Evolutionary conservation across 176 grass and related monocot species (phyloP), one percentile per base, ranked within the genome.

Genomic region (barley (Hordeum vulgare)): DNA sequence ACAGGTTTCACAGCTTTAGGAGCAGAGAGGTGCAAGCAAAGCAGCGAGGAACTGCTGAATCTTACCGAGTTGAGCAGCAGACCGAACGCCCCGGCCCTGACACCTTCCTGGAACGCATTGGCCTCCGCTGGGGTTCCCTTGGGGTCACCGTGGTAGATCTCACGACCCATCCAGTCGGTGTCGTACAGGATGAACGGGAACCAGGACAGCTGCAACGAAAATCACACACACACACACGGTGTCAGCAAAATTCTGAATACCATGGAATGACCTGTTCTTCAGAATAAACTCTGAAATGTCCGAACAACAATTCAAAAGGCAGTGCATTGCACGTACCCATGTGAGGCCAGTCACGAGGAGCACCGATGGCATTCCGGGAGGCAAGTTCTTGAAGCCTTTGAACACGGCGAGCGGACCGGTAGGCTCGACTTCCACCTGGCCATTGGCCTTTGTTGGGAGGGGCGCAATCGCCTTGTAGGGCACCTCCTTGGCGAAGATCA

Each of bases 111-210:
- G 71, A 92, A 99, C 3, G 96, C 96, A 13, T 42, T 24, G 7
- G 78, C 7, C 76, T 96, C 58, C 33, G 69, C 79, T 3, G 61
- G 25, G 34, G 7, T 81, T 23, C 96, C 96, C 72, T 85, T 96
- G 4, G 96, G 90, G 42, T 93, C 60, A 8, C 96, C 96, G 69
- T 98, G 96, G 85, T 94, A 95, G 80, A 99, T 89, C 86, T 99
- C 96, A 73, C 93, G 96, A 21, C 96, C 93, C 96, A 99, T 96
- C 93, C 96, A 96, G 77, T 99, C 96, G 9, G 96, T 99, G 88
- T 99, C 93, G 65, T 99, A 99, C 3, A 99, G 91, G 85, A 93
- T 94, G 80, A 96, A 99, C 2, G 91, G 96, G 71, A 99, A 96
- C 93, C 96, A 99, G 18, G 96, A 87, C 28, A 99, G 57, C 96